These are phyloP conservation scores for Umbellularia californica DNA, from an alignment of 164 flowering plant species.

Conservation along the genomic window DNA sequence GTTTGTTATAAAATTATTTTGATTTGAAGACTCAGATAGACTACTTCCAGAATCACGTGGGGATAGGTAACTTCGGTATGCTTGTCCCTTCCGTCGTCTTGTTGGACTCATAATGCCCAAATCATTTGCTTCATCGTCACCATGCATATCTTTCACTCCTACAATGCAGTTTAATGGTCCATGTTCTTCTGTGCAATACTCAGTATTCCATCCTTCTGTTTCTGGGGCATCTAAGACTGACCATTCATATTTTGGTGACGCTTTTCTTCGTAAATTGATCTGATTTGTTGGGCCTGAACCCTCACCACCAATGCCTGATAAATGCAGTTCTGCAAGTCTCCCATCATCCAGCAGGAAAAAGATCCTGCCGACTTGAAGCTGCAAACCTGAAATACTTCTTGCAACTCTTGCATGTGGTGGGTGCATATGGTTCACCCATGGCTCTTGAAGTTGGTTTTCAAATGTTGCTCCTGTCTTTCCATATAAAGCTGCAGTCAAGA, in stretches of 20 bases:
- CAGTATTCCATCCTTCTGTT: constrained; percentile 91
- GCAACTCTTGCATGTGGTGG: constrained; percentile 69
- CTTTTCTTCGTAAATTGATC: constrained; percentile 36
- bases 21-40: constrained; percentile 17
- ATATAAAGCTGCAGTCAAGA: constrained; percentile 6
- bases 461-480: constrained; percentile 44
- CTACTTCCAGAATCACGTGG: constrained; percentile 22
- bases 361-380: constrained; percentile 57
- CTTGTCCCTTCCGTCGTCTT: constrained; percentile 39
- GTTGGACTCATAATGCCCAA: constrained; percentile 24
- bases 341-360: constrained; percentile 79
- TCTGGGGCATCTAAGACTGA: constrained; percentile 77
- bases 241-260: constrained; percentile 55
- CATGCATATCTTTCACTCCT: constrained; percentile 42
- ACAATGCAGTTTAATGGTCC: constrained; percentile 73
- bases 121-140: constrained; percentile 37
- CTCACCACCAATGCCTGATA: constrained; percentile 75
- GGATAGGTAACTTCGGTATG: constrained; percentile 42
- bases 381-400: constrained; percentile 55
- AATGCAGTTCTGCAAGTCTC: constrained; percentile 75
- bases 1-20: constrained; percentile 25
- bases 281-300: constrained; percentile 43
- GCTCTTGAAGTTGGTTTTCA: constrained; percentile 30
- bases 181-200: constrained; percentile 75
- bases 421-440: constrained; percentile 66